Percentiles rank a stretch among this genome's conserved stretches.
Conservation (phyloP, 768 basidiomycete species). For the Lentinula raphanica region DNA sequence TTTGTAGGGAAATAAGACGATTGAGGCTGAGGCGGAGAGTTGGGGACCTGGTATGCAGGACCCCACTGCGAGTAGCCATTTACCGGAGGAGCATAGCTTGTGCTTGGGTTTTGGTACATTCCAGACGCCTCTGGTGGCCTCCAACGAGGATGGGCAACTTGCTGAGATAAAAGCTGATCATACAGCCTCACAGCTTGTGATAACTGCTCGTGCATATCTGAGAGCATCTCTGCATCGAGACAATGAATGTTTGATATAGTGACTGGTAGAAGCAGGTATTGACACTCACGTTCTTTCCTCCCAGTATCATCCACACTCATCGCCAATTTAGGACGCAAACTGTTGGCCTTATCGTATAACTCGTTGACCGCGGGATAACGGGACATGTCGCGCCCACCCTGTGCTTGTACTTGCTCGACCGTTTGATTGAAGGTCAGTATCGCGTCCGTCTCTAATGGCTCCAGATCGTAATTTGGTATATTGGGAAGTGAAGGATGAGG, state of each 20-base stretch:
- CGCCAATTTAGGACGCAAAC: conserved; percentile 75
- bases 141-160: conserved; percentile 72
- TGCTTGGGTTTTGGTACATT: conserved; percentile 26
- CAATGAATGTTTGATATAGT: neutral
- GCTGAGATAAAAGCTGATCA: conserved; percentile 81
- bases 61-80: conserved; percentile 32
- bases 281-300: conserved; percentile 69
- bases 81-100: conserved; percentile 19
- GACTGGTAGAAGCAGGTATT: neutral
- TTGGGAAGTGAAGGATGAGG: conserved; percentile 42
- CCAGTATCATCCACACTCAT: conserved; percentile 80
- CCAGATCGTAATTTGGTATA: conserved; percentile 75
- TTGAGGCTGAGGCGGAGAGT: conserved; percentile 17
- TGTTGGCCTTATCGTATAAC: conserved; percentile 77
- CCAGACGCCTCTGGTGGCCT: conserved; percentile 31
- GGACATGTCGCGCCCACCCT: conserved; percentile 72
- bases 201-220: conserved; percentile 93
- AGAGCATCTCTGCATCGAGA: conserved; percentile 59
- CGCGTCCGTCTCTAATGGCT: conserved; percentile 75
- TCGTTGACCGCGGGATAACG: conserved; percentile 82
- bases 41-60: conserved; percentile 19
- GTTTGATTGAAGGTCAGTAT: conserved; percentile 91
- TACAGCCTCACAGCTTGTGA: conserved; percentile 90
- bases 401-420: conserved; percentile 75
- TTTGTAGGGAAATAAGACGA: conserved; percentile 18